Base-by-base conservation (phyloP, 345 rosid species). In the Heritiera fomes region DNA sequence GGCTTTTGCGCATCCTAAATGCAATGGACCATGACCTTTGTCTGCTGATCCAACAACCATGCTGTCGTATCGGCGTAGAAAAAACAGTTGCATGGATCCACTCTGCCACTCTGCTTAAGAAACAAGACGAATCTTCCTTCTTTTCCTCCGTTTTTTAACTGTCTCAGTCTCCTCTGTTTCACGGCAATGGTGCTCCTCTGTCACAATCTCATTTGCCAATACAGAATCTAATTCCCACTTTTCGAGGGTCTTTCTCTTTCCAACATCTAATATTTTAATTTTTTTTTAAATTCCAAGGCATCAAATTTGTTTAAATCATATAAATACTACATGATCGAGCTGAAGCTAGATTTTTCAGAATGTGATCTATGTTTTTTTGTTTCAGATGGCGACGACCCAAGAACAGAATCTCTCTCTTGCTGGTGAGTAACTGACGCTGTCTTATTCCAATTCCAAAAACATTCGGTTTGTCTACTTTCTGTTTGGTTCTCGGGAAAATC, bases 401-500 rank as follows among this genome's bases (percentile, higher is more conserved):
- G 52, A 41, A 18, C 71, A 18, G 71, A 40, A 43, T 67, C 71
- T 67, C 52, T 41, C 15, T 18, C 28, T 18, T 43, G n/a, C 52
- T 67, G 71, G 71, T 67, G 71, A n/a, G 71, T 67, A 12, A 20
- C 12, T n/a, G 15, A 32, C 9, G 14, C 52, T 18, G 50, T 67
- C 43, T 18, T 43, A 8, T 67, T 43, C 50, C 49, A 41, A 8
- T 41, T 41, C 71, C 28, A 67, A 41, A 67, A 67, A 20, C 32
- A 4, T n/a, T 68, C n/a, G 72, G 30, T 45, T 68, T 45, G 72
- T 68, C 32, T 20, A n/a, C 72, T 41, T 9, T 67, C 71, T 68
- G 72, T 45, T 68, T 43, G 72, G 3, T 66, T 66, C 72, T 45
- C 53, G 53, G 53, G 72, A 68, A 68, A n/a, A 43, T 68, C 53